phyloP scores from a whole-genome alignment of 1,284 basidiomycete genomes.

The Coriolopsis trogii region DNA sequence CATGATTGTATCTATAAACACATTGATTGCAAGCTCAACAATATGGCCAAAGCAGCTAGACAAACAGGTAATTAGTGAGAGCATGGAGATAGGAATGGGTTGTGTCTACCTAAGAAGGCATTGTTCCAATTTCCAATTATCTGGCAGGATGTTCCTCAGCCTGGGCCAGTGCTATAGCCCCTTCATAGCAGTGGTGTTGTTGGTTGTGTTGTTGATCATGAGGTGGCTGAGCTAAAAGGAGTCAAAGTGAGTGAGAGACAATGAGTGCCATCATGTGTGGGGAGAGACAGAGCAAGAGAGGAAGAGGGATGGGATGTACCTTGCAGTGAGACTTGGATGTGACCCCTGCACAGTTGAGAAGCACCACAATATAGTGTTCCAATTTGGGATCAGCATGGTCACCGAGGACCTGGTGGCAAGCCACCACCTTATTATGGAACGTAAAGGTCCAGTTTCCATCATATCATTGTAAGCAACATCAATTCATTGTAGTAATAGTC shows the following conservation, averaged over 20 bases:
- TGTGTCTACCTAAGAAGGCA: neutral
- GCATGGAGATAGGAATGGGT: neutral
- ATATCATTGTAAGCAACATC: neutral
- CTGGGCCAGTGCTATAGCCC: neutral
- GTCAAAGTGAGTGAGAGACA: too few relatives aligned
- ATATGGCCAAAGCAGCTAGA: conserved; percentile 4
- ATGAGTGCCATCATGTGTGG: too few relatives aligned
- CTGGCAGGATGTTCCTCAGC: neutral
- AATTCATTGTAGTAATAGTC: conserved; percentile 4
- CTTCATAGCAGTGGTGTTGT: neutral
- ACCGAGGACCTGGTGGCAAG: conserved; percentile 27
- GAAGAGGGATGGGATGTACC: conserved; percentile 15
- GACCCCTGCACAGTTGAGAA: conserved; percentile 30
- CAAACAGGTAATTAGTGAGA: neutral
- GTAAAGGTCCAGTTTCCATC: neutral
- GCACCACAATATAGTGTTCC: conserved; percentile 25
- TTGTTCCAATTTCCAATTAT: neutral
- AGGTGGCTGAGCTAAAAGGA: neutral
- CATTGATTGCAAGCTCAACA: neutral
- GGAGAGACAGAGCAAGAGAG: neutral
- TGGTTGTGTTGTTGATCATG: neutral
- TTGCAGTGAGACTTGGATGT: conserved; percentile 27
- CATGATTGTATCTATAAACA: neutral
- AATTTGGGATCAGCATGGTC: conserved; percentile 32
- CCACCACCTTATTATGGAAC: conserved; percentile 19